Evolutionary conservation across 2,329 filamentous ascomycete species (phyloP).

Genomic region (Aspergillus sp.): DNA sequence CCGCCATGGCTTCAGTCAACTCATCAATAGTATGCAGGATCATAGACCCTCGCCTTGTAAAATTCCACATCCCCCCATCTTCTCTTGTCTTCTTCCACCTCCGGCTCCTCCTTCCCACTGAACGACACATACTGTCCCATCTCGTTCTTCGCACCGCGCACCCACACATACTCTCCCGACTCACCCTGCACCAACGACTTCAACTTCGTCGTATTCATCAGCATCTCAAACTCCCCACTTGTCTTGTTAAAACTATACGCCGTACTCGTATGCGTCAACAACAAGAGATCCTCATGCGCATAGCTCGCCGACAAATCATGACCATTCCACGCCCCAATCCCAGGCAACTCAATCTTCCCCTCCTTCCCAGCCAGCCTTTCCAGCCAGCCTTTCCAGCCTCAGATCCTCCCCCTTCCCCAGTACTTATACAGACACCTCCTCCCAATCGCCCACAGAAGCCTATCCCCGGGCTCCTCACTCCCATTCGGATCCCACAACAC

Average conservation of each 20-base stretch:
- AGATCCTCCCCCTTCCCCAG: not conserved
- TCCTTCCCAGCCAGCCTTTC: not conserved
- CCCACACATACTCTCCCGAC: slow-evolving; percentile 20
- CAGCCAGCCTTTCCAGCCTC: not conserved
- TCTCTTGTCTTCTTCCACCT: slow-evolving; percentile 6
- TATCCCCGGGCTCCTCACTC: not conserved
- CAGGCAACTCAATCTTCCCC: not conserved
- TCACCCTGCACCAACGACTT: slow-evolving; percentile 17
- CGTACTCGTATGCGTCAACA: slow-evolving; percentile 17
- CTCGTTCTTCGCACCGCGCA: slow-evolving; percentile 13
- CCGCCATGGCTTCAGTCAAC: no score
- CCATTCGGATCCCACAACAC: slow-evolving; percentile 1
- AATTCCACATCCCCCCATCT: slow-evolving; percentile 15
- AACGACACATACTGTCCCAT: slow-evolving; percentile 21
- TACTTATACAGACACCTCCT: not conserved
- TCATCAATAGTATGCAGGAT: slow-evolving; percentile 10
- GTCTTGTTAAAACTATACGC: slow-evolving; percentile 15
- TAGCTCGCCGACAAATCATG: slow-evolving; percentile 20
- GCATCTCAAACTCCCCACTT: slow-evolving; percentile 11
- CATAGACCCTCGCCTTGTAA: slow-evolving; percentile 19
- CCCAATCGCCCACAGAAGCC: not conserved
- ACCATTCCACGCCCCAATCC: slow-evolving; percentile 1
- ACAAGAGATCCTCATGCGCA: slow-evolving; percentile 13
- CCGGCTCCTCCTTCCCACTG: slow-evolving; percentile 3
- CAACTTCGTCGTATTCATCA: slow-evolving; percentile 9